These are phyloP conservation scores for Tolypocladium guangdongense DNA, from an alignment of 2,329 filamentous ascomycete species.

Conservation along the genomic window DNA sequence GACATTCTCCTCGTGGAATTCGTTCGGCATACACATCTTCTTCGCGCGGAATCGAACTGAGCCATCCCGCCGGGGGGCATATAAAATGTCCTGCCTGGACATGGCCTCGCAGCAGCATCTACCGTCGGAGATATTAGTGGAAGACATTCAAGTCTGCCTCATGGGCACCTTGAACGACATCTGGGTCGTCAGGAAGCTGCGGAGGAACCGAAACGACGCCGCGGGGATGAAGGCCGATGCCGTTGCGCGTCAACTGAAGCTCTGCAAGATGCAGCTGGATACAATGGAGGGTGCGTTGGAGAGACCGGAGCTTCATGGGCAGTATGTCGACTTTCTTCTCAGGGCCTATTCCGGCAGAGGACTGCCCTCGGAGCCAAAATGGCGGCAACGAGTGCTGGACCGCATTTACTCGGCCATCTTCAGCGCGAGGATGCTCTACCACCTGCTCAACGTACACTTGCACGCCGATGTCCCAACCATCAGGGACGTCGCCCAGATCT, in stretches of 20 bases:
- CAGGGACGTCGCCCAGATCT: slow-evolving; percentile 2
- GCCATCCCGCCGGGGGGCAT: slow-evolving; percentile 17
- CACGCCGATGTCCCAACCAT: slow-evolving; percentile 20
- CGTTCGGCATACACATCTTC: slow-evolving; percentile 24
- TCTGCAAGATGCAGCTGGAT: slow-evolving; percentile 10
- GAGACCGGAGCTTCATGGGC: slow-evolving; percentile 7
- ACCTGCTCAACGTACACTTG: slow-evolving; percentile 24
- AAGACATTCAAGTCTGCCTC: slow-evolving; percentile 22
- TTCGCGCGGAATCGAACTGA: slow-evolving; percentile 22
- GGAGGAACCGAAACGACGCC: slow-evolving; percentile 10
- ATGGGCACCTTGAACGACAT: slow-evolving; percentile 19
- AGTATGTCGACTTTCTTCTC: slow-evolving; percentile 9
- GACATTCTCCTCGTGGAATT: slow-evolving; percentile 25
- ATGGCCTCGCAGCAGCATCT: slow-evolving; percentile 14
- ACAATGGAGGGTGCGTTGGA: slow-evolving; percentile 5
- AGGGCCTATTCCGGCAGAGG: slow-evolving; percentile 18
- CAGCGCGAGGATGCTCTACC: slow-evolving; percentile 23
- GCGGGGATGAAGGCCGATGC: not conserved
- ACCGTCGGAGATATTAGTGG: slow-evolving; percentile 16
- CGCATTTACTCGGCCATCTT: slow-evolving; percentile 20
- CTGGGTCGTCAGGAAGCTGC: slow-evolving; percentile 17
- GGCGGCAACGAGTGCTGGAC: slow-evolving; percentile 11
- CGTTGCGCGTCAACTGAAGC: slow-evolving; percentile 4
- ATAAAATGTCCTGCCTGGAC: slow-evolving; percentile 18
- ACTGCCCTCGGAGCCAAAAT: slow-evolving; percentile 11